Base-by-base conservation (phyloP, 2,329 filamentous ascomycete species). In the Epichloe aotearoae region DNA sequence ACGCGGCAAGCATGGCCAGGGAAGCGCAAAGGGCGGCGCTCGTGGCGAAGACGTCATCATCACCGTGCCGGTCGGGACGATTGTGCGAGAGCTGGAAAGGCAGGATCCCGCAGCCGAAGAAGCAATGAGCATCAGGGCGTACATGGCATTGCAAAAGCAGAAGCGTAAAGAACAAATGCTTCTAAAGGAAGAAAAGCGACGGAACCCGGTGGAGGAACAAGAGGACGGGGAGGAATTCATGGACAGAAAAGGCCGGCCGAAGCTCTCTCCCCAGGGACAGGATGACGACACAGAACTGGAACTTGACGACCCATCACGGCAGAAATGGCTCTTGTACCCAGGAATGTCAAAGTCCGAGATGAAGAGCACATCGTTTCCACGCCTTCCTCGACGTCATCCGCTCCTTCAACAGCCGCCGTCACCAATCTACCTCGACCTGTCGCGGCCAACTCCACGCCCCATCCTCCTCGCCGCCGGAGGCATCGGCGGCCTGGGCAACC, bases 1-100 rank as follows among this genome's bases (percentile, higher is more conserved):
- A 1, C 73, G 82, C 57, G 88, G 88, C n/a, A 84, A 77, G 64
- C 83, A 87, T 60, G 88, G 88, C 0, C 82, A 87, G 62, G 88
- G 88, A 37, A 86, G 82, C 57, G 76, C 77, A 50, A 77, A 77
- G 57, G 79, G 83, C 50, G 93, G 93, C 4, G 82, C 83, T 59
- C 77, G 88, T 56, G 93, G 93, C 47, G 84, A 91, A 15, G 93
- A 98, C 65, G 67, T 96, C 5, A 72, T 97, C 59, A 81, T 98
- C 54, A 84, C 86, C 34, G 93, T 98, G 0, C 93, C 93, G 0
- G 86, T 97, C 5, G 93, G 93, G 3, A 98, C 93, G 0, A 82
- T 98, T 2, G 77, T 98, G 3, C 77, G 87, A 34, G 93, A 98
- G 67, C 69, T 96, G 3, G 79, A 81, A 56, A 76, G 93, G 38